These are phyloP conservation scores for Eragrostis tef DNA, from an alignment of 202 grass and related monocot species.

Conservation along the genomic window DNA sequence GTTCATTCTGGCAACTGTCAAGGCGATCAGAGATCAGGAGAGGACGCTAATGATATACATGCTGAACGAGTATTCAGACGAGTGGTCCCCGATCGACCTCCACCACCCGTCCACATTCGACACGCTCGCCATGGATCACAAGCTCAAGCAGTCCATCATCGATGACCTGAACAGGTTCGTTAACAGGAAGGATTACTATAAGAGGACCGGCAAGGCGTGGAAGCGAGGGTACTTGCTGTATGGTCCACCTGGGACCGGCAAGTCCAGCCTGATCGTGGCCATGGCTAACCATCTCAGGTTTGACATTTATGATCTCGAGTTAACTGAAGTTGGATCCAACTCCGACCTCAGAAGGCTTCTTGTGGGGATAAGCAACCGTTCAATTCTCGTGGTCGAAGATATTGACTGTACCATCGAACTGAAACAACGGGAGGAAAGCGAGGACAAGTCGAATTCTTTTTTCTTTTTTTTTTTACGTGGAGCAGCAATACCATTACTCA, in stretches of 20 bases:
- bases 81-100: conserved; percentile 52
- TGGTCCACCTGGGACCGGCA: conserved; percentile 81
- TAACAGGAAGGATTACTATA: conserved; percentile 79
- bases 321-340: conserved; percentile 54
- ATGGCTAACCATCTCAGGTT: conserved; percentile 91
- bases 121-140: conserved; percentile 69
- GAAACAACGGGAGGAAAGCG: conserved; percentile 42
- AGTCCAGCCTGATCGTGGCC: conserved; percentile 81
- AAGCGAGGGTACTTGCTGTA: conserved; percentile 81
- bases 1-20: conserved; percentile 63
- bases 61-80: conserved; percentile 44
- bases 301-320: conserved; percentile 83
- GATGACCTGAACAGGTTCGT: conserved; percentile 76
- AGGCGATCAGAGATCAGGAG: conserved; percentile 39
- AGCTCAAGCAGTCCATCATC: conserved; percentile 57
- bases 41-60: conserved; percentile 51
- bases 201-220: conserved; percentile 75
- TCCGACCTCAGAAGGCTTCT: conserved; percentile 57
- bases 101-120: conserved; percentile 78
- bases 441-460: conserved; percentile 29
- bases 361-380: conserved; percentile 58
- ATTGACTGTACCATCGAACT: conserved; percentile 67
- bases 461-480: no score
- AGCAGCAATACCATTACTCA: no score
- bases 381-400: conserved; percentile 80